Base-by-base conservation (phyloP, 2,329 filamentous ascomycete genomes). In the Taxawa tesnikishii region DNA sequence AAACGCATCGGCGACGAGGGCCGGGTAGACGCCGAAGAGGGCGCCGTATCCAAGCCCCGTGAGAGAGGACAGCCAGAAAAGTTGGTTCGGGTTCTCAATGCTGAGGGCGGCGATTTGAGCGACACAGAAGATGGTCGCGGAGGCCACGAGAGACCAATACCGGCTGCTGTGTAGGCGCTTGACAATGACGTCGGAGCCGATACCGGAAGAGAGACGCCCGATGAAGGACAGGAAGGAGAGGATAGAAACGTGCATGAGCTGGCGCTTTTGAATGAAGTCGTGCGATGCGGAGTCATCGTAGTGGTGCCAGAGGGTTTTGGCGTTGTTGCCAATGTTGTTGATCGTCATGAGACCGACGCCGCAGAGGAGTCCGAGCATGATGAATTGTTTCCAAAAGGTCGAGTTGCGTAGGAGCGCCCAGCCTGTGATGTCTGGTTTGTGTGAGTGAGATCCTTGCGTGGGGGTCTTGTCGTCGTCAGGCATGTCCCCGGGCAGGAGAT, bases 321-420 rank as follows among this genome's bases (percentile, higher is more conserved):
- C 62, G 46, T 87, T 75, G 51, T 94, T 92, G 26, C 90, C 90
- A 49, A 96, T 94, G 47, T 98, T 98, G 62, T 98, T 98, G 60
- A 98, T 98, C 1, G 88, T 96, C 90, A 98, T 98, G 43, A 98
- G 63, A 8, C 90, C 90, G 46, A 94, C 81, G 32, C 90, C 90
- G 24, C 85, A 84, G 40, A 96, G 65, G n/a, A 94, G 71, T 24
- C 79, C 85, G 70, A 98, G 83, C 43, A 94, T 75, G 36, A 71
- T 57, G 55, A 92, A 96, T 16, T 93, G 61, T 49, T 92, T 81
- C 85, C 87, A 96, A 56, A 96, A 98, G 43, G 92, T 80, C 29
- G 76, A 48, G 38, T 70, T 75, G 32, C 64, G 65, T 18, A 94
- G 60, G 50, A 98, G 67, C 11, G 70, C 68, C 49, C 84, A 64